Base-by-base conservation (phyloP, 345 rosid species). In the Populus pruinosa region DNA sequence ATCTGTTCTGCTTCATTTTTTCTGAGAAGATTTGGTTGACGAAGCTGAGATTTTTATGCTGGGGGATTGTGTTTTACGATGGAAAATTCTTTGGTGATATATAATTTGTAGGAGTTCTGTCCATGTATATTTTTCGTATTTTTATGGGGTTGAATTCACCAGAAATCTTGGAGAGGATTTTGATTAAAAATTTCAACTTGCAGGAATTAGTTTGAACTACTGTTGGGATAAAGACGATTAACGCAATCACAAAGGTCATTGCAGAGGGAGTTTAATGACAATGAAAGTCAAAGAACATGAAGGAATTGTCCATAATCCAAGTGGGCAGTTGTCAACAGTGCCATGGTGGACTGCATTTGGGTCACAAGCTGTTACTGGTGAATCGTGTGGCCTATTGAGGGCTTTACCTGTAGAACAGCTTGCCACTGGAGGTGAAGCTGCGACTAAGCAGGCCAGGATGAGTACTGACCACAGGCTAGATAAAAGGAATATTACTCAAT, bases 261-360 rank as follows among this genome's bases (percentile, higher is more conserved):
- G 71, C 63, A 72, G 36, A 59, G 73, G 50, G n/a, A 29, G 8
- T 18, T 62, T 29, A 78, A 94, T 92, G 94, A 92, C 96, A 82
- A 89, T 87, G 98, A 94, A 92, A 84, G 84, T 89, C 74, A 90
- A 90, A 79, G 93, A 90, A 70, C 91, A 85, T 79, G 97, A 91
- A 83, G 92, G 91, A 75, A 77, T 71, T 72, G 84, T 67, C 17
- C 87, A 84, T 73, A 80, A 81, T 81, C 86, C 88, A 66, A 82
- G 56, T 66, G 89, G 85, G 77, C 93, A 88, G 64, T 43, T 89
- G 39, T 78, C 88, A 44, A 86, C 92, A 14, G 84, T 82, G 80
- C 86, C 88, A 33, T 90, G 95, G 95, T 91, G 93, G 97, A 86
- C 76, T 82, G 80, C 84, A 66, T 79, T 88, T 66, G 88, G 88